Conservation (phyloP, 1,284 basidiomycete species). For the Neotropicomus parvogracilis region DNA sequence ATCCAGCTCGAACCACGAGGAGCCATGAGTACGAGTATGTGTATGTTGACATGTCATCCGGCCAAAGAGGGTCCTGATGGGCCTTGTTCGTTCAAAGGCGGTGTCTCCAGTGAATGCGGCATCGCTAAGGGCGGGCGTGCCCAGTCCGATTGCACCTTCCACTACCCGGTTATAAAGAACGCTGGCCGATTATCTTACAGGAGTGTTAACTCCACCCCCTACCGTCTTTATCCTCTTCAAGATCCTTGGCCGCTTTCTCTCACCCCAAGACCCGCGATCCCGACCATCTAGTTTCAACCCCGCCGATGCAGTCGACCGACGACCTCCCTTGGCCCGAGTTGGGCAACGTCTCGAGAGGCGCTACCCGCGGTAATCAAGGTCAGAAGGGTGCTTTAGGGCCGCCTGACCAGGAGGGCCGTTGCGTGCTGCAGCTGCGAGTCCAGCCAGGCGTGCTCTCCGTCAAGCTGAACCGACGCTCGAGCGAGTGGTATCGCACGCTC, state of each 20-base stretch:
- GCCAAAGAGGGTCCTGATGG: conserved; percentile 31
- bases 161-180: conserved; percentile 37
- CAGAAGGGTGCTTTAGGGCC: conserved; percentile 71
- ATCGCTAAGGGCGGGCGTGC: conserved; percentile 34
- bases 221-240: conserved; percentile 26
- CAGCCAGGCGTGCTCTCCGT: conserved; percentile 76
- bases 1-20: conserved; percentile 19
- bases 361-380: conserved; percentile 78
- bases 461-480: conserved; percentile 64
- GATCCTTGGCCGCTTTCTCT: conserved; percentile 13
- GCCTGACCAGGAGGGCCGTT: conserved; percentile 66
- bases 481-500: conserved; percentile 74
- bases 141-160: conserved; percentile 25
- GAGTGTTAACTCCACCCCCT: conserved; percentile 38
- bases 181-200: conserved; percentile 33
- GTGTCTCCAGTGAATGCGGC: conserved; percentile 34
- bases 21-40: conserved; percentile 34
- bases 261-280: conserved; percentile 3
- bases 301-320: conserved; percentile 57
- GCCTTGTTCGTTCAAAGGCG: conserved; percentile 29
- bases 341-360: conserved; percentile 75
- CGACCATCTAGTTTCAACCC: conserved; percentile 30
- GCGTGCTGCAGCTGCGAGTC: conserved; percentile 67
- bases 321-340: conserved; percentile 81
- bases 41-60: conserved; percentile 36